Conservation (phyloP, 2,329 filamentous ascomycete genomes). For the Cordyceps fumosorosea region DNA sequence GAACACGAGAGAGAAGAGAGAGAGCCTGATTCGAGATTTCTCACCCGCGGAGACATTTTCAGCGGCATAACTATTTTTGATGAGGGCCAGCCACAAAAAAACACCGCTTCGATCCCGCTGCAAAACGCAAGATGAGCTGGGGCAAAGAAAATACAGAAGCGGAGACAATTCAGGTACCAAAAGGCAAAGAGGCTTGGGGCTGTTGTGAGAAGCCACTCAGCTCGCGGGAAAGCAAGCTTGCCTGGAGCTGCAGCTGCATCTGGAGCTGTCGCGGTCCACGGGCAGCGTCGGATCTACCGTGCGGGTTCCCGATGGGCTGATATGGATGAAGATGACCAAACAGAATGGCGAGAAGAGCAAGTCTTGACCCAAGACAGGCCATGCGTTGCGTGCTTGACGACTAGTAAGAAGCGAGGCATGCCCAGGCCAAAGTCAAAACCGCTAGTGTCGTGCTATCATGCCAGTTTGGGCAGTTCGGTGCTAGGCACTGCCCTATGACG, state of each 20-base stretch:
- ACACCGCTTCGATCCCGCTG: background rate
- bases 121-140: conserved; percentile 2
- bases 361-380: background rate
- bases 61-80: conserved; percentile 1
- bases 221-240: background rate
- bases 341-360: background rate
- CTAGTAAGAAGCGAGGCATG: background rate
- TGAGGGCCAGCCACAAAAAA: background rate
- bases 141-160: background rate
- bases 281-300: background rate
- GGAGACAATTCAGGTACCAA: conserved; percentile 4
- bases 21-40: background rate
- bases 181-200: background rate
- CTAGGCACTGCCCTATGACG: background rate
- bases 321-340: background rate
- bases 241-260: no score
- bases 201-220: background rate
- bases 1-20: background rate
- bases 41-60: background rate
- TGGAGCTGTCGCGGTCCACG: background rate
- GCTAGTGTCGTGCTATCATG: background rate
- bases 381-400: background rate
- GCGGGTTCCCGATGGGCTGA: conserved; percentile 3
- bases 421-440: background rate
- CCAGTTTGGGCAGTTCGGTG: background rate